Percentiles rank a stretch among this genome's conserved stretches.
Evolutionary conservation across 2,329 filamentous ascomycete species (phyloP).

Genomic region (Colletotrichum sp.): DNA sequence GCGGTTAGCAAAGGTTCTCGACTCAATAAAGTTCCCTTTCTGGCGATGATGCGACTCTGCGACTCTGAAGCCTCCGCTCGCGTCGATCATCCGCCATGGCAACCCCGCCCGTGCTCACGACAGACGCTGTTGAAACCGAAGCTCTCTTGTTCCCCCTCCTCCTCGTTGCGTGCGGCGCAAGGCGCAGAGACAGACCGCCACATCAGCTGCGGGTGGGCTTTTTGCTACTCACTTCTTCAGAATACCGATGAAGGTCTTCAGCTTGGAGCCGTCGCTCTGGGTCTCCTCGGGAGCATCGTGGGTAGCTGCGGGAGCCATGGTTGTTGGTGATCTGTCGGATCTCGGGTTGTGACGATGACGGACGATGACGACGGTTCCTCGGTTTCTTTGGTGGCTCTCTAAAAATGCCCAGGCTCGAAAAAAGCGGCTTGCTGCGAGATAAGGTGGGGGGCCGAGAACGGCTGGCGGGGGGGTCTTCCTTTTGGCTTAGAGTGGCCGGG

Average conservation of each 20-base stretch:
- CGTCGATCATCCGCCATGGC: background rate
- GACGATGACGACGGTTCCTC: slow-evolving; percentile 15
- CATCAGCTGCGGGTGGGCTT: background rate
- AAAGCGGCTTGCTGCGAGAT: slow-evolving; percentile 15
- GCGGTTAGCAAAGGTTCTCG: background rate
- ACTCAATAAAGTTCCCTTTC: background rate
- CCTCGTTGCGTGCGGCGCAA: background rate
- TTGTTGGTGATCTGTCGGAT: background rate
- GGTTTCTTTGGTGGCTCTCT: background rate
- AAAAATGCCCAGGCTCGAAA: slow-evolving; percentile 6
- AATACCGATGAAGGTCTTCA: slow-evolving; percentile 87
- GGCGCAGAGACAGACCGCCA: background rate
- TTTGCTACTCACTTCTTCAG: slow-evolving; percentile 76
- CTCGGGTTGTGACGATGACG: background rate
- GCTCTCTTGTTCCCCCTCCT: background rate
- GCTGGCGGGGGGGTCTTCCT: slow-evolving; percentile 3
- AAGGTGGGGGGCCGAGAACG: slow-evolving; percentile 22
- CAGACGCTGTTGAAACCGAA: background rate
- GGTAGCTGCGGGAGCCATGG: slow-evolving; percentile 43
- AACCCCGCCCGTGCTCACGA: background rate
- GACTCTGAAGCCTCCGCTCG: background rate
- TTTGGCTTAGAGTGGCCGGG: background rate
- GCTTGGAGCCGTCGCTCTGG: slow-evolving; percentile 82
- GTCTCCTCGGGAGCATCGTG: slow-evolving; percentile 46
- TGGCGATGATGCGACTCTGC: background rate